Base-by-base conservation (phyloP, 495 filamentous ascomycete genomes). In the Penicillium cosmopolitanum region DNA sequence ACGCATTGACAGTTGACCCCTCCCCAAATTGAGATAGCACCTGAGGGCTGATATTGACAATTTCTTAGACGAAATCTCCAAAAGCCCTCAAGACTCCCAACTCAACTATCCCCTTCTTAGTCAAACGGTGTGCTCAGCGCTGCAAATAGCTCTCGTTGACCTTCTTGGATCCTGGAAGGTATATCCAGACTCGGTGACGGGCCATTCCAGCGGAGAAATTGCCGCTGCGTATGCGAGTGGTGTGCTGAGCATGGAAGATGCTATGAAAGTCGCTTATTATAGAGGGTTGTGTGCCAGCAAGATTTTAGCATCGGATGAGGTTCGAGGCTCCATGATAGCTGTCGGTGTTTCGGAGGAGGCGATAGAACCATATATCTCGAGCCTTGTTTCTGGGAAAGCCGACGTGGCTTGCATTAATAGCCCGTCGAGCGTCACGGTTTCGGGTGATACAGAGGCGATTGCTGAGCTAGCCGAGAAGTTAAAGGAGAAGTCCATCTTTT, bases 201-300 rank as follows among this genome's bases (percentile, higher is more conserved):
- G 87, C 1, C 86, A 88, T 66, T 88, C 85, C 0, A 83, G 80
- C 0, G 87, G 87, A 2, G 86, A 89, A 66, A 85, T 89, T 35
- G 67, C 64, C 2, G 70, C 70, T 56, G 61, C 80, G 73, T 66
- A 84, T 48, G 63, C 69, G 7, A 42, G 44, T 8, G 60, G 63
- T 4, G 64, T 62, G 7, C 31, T 68, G 0, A 66, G 75, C 42
- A 71, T 81, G 16, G 80, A 80, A 51, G 61, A 79, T 51, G 68
- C 68, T 4, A 67, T 74, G 36, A 38, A 51, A 0, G 56, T 67
- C 6, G 72, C 71, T 1, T 77, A 71, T n/a, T 50, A 57, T 18
- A 70, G 75, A 10, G 76, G 72, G 0, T 38, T 58, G 9, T 33
- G 50, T 15, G 54, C 64, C 4, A 53, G 64, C 16, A 47, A 68